Evolutionary conservation across 2,329 filamentous ascomycete species (phyloP), one percentile per base, ranked within the genome.

Genomic region (Aspergillus novofumigatus): DNA sequence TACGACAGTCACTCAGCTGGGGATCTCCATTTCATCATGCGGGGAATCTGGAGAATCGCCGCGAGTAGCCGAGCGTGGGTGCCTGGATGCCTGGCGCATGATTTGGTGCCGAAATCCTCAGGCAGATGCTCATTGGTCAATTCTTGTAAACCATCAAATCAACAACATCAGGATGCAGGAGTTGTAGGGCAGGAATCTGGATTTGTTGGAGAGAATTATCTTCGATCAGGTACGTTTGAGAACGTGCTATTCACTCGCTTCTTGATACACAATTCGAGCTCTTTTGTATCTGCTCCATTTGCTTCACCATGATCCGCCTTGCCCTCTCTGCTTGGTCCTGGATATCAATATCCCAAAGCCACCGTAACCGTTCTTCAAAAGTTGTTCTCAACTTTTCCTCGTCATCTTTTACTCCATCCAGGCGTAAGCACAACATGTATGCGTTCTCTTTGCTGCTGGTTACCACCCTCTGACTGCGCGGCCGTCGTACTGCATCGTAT

Each of bases 401-500:
- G 42, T 75, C 66, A 29, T 67, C 63, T 0, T 61, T 63, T 1
- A 72, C 67, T 0, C 65, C 67, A 5, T 67, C 60, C 28, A 66
- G 26, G 10, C 64, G 62, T 29, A 74, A 55, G 35, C 66, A 69
- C 3, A 70, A 55, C 3, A 75, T 54, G 48, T 68, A 59, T 0
- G 67, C 80, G 20, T 75, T 75, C 17, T 80, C 72, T 45, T 74
- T 74, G 55, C 82, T 84, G 51, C 76, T 83, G 4, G 74, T 69
- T 0, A 84, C 80, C 0, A 84, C 67, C 66, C 75, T 77, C 57
- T 83, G 80, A 8, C 75, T 78, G 8, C 82, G 69, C 9, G 79
- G 75, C 3, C 82, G 71, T 0, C 84, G 72, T 3, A 79, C 70
- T 9, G 67, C 69, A 59, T 86, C 81, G 48, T 81, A 86, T 0